Base-by-base conservation (phyloP, 2,329 filamentous ascomycete species). In the Coniochaeta sp. region DNA sequence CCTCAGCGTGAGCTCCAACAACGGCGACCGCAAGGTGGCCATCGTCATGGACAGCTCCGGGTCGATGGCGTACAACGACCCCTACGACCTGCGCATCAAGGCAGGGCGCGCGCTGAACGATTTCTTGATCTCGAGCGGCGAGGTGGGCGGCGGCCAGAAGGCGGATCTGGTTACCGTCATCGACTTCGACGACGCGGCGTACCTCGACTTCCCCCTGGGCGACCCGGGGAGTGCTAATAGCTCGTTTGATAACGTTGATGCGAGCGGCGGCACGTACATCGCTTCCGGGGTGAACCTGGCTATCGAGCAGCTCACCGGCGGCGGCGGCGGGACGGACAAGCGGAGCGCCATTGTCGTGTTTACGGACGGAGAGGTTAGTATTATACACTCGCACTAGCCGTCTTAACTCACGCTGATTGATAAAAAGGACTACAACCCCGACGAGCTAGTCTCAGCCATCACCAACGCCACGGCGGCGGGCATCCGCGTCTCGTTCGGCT, bases 401-500 rank as follows among this genome's bases (percentile, higher is more conserved):
- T 24, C 34, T 30, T 55, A 22, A 55, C 38, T 38, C 34, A 12
- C 4, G 34, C n/a, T 19, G n/a, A 36, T 32, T 16, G 10, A 54
- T 50, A n/a, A 58, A 38, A 50, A 65, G 58, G 60, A 65, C 54
- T 62, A 57, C 5, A 57, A 55, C 36, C 60, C 61, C 8, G 22
- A 34, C 9, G 57, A 56, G 5, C 61, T 68, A 10, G 64, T 67
- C 26, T 44, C 55, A 6, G 60, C 60, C 12, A 68, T 69, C 61
- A 77, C 61, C 47, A 62, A 63, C 26, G 66, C 67, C n/a, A 64
- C 61, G 0, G 55, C 38, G 8, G 59, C 62, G 3, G 67, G 65
- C 24, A 67, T 69, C 38, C 65, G 67, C 8, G 67, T 69, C 9
- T 67, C 65, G 6, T 68, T 69, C 52, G 67, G 66, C 28, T 69